phyloP scores from a whole-genome alignment of 148 eudicot genomes.

The Cornus controversa region DNA sequence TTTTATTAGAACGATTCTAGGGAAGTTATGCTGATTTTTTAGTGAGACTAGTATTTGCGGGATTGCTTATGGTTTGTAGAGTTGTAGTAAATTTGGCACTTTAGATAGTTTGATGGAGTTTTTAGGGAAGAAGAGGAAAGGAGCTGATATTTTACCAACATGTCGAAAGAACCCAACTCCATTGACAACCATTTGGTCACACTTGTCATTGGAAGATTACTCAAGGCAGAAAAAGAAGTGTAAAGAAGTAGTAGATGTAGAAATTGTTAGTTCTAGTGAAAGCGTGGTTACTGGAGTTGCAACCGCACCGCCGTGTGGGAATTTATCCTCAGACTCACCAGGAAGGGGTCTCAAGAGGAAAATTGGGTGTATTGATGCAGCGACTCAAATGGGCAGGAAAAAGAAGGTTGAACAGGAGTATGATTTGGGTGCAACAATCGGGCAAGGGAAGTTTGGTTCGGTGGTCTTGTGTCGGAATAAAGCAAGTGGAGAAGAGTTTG shows the following conservation, averaged over 20 bases:
- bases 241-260: conserved; percentile 41
- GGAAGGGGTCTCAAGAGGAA: conserved; percentile 64
- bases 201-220: conserved; percentile 61
- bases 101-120: conserved; percentile 46
- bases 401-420: conserved; percentile 51
- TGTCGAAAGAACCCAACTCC: conserved; percentile 11
- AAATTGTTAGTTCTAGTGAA: conserved; percentile 25
- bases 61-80: conserved; percentile 7
- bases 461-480: conserved; percentile 51
- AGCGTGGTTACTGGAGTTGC: conserved; percentile 50
- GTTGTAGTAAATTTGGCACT: conserved; percentile 6
- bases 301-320: conserved; percentile 60
- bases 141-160: conserved; percentile 34
- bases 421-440: conserved; percentile 40
- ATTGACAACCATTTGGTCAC: conserved; percentile 36
- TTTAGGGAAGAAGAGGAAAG: conserved; percentile 72
- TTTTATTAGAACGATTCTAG: not conserved
- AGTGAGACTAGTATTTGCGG: not conserved
- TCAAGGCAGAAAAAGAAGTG: conserved; percentile 56
- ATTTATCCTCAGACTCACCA: conserved; percentile 35
- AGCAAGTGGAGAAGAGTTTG: conserved; percentile 46
- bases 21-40: not conserved
- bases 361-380: conserved; percentile 63
- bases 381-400: conserved; percentile 58
- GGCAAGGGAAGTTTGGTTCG: conserved; percentile 56